phyloP scores from a whole-genome alignment of 2,329 filamentous ascomycete genomes.

The Curvularia sp. region DNA sequence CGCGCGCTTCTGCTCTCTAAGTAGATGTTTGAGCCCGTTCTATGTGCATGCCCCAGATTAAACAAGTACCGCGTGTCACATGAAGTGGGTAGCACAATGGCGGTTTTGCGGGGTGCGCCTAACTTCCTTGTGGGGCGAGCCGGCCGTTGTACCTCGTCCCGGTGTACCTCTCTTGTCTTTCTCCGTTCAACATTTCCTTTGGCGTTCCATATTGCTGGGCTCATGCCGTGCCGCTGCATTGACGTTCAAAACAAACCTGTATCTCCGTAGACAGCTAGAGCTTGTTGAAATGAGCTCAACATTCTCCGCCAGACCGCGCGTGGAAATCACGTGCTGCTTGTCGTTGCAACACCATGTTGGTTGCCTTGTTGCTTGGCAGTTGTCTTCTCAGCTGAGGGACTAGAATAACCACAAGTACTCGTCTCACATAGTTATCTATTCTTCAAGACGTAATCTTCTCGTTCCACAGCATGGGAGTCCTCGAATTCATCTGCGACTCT shows the following conservation, averaged over 20 bases:
- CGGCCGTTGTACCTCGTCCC: constrained; percentile 5
- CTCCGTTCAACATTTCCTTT: not conserved
- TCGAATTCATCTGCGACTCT: constrained; percentile 41
- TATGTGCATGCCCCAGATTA: not conserved
- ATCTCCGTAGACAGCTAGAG: not conserved
- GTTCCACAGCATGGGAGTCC: constrained; percentile 21
- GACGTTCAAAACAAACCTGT: not conserved
- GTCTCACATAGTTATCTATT: not conserved
- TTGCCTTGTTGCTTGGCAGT: constrained; percentile 7
- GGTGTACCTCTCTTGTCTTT: not conserved
- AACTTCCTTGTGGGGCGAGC: constrained; percentile 14
- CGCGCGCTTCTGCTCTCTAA: constrained; percentile 5
- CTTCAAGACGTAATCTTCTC: not conserved
- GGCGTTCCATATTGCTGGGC: not conserved
- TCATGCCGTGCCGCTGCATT: not conserved
- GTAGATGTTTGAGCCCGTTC: constrained; percentile 8
- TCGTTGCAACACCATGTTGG: not conserved
- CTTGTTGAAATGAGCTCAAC: too few relatives aligned
- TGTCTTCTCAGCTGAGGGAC: not conserved
- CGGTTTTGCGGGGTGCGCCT: constrained; percentile 11
- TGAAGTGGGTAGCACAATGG: not conserved
- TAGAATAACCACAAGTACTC: not conserved
- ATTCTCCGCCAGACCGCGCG: not conserved
- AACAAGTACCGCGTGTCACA: constrained; percentile 5
- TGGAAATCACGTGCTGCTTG: not conserved